Percentiles rank a stretch among this genome's conserved stretches.
phyloP scores from a whole-genome alignment of 1,284 basidiomycete species.

The Phellinidium pouzarii region DNA sequence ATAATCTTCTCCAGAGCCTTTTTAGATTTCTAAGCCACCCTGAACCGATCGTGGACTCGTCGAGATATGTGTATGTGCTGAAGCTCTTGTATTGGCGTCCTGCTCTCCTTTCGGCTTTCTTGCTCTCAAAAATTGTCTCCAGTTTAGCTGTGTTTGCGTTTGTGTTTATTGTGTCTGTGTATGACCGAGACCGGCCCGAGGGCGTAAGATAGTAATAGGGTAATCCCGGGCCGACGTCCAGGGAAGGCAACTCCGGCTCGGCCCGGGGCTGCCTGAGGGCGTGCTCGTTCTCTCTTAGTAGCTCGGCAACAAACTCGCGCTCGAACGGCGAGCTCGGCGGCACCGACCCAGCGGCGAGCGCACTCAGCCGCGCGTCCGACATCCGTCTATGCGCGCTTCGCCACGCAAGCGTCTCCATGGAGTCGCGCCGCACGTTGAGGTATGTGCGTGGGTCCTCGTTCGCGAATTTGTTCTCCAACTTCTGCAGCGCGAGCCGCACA shows the following conservation, averaged over 20 bases:
- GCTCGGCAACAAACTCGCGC: slow-evolving; percentile 8
- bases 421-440: slow-evolving; percentile 4
- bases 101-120: slow-evolving; percentile 9
- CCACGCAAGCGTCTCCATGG: slow-evolving; percentile 4
- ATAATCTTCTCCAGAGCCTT: too few species aligned
- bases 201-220: too few species aligned
- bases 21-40: too few species aligned
- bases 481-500: slow-evolving; percentile 9
- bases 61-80: too few species aligned
- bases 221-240: not conserved
- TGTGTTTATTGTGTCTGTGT: too few species aligned
- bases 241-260: not conserved
- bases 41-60: too few species aligned
- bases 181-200: too few species aligned
- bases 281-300: slow-evolving; percentile 7
- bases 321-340: slow-evolving; percentile 1
- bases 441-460: slow-evolving; percentile 7
- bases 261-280: slow-evolving; percentile 3
- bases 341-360: not conserved
- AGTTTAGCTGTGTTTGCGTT: too few species aligned
- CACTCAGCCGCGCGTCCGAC: slow-evolving; percentile 1
- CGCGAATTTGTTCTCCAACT: slow-evolving; percentile 5
- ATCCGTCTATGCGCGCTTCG: not conserved
- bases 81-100: slow-evolving; percentile 7
- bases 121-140: slow-evolving; percentile 8